phyloP scores from a whole-genome alignment of 257 asterid species.

The Forsythia viridissima region DNA sequence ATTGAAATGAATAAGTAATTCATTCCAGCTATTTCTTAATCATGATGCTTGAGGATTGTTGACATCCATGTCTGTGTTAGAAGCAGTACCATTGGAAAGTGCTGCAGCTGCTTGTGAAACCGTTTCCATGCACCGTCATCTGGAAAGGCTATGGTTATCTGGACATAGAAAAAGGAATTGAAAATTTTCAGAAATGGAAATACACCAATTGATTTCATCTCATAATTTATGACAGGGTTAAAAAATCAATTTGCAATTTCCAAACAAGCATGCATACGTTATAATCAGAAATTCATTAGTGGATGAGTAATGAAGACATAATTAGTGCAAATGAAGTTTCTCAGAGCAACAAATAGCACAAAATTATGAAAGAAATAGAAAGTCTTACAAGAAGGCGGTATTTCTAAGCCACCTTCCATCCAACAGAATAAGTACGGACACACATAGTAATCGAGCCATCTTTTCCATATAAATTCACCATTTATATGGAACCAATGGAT shows the following conservation, averaged over 20 bases:
- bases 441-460: background rate
- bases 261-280: background rate
- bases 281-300: background rate
- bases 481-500: background rate
- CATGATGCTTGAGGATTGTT: background rate
- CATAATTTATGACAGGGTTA: background rate
- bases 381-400: background rate
- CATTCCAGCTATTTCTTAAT: background rate
- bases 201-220: background rate
- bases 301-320: background rate
- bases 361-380: background rate
- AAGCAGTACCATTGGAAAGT: conserved; percentile 85
- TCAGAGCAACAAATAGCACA: background rate
- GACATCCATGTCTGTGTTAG: conserved; percentile 17
- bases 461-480: background rate
- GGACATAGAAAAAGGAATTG: conserved; percentile 22
- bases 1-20: background rate
- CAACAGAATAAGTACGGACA: background rate
- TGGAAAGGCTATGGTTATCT: conserved; percentile 97
- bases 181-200: conserved; percentile 8
- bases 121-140: conserved; percentile 99
- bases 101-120: conserved; percentile 97
- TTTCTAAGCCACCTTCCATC: background rate
- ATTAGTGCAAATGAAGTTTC: background rate
- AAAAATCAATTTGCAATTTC: background rate